These are phyloP conservation scores for Closterium sp. DNA, from an alignment of 139 green algal species.

Conservation along the genomic window DNA sequence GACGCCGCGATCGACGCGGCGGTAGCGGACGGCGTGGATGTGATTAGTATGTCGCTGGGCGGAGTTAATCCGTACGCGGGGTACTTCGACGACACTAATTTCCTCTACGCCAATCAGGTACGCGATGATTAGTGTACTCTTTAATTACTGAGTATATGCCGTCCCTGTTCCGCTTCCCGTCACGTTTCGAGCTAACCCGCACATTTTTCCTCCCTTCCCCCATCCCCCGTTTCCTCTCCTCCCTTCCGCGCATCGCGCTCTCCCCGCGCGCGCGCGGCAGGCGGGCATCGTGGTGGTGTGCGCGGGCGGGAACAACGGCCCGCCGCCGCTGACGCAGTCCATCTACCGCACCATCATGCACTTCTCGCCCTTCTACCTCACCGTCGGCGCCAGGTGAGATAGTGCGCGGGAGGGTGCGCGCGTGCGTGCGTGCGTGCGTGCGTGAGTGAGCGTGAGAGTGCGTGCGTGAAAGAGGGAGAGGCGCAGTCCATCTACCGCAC, in stretches of 20 bases:
- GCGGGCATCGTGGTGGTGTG: constrained; percentile 19
- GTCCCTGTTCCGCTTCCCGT: neutral
- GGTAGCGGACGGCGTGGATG: constrained; percentile 32
- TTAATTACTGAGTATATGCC: too few species aligned
- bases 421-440: neutral
- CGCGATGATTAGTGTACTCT: too few species aligned
- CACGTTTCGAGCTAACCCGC: neutral
- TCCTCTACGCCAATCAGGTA: neutral
- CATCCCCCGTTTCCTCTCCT: neutral
- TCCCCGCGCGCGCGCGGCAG: neutral
- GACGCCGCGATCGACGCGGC: constrained; percentile 12
- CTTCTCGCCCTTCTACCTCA: constrained; percentile 13
- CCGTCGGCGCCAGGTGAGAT: neutral
- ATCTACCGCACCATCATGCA: neutral
- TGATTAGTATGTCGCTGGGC: constrained; percentile 9
- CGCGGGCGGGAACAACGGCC: constrained; percentile 18
- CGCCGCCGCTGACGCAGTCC: neutral
- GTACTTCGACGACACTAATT: neutral
- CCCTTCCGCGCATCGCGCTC: too few species aligned
- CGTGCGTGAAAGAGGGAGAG: too few species aligned
- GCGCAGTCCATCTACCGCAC: neutral
- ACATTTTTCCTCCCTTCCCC: neutral
- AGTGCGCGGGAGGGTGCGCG: neutral
- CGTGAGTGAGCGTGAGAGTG: neutral
- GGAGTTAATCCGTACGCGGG: neutral